phyloP scores from a whole-genome alignment of 2,329 filamentous ascomycete species.

The Penicillium fuscoglaucum region DNA sequence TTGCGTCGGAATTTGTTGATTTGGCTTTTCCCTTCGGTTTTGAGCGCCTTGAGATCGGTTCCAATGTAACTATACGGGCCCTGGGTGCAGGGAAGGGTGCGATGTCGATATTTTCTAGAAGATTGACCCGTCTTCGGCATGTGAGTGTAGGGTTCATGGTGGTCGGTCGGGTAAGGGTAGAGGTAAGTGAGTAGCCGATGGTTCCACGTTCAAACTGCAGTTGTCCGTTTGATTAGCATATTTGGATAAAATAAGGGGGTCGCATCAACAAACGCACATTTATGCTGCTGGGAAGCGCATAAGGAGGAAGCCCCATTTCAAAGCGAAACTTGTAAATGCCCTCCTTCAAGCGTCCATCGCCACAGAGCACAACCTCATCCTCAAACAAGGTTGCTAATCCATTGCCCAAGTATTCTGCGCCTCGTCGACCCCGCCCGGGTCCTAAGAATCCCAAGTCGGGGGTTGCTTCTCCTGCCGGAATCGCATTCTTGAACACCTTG shows the following conservation, averaged over 20 bases:
- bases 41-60: slow-evolving; percentile 74
- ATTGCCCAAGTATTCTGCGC: slow-evolving; percentile 61
- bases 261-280: slow-evolving; percentile 65
- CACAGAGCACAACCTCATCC: slow-evolving; percentile 64
- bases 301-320: slow-evolving; percentile 61
- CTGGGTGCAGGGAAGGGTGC: slow-evolving; percentile 72
- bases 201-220: slow-evolving; percentile 88
- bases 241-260: neutral
- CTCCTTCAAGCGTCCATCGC: slow-evolving; percentile 62
- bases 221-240: slow-evolving; percentile 7
- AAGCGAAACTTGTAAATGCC: slow-evolving; percentile 68
- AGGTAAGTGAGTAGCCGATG: slow-evolving; percentile 86
- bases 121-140: slow-evolving; percentile 76
- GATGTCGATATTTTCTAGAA: slow-evolving; percentile 83
- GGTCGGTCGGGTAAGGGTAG: slow-evolving; percentile 84
- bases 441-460: slow-evolving; percentile 53
- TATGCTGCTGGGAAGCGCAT: slow-evolving; percentile 76
- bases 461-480: slow-evolving; percentile 55
- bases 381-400: slow-evolving; percentile 65
- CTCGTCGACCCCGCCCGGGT: slow-evolving; percentile 54
- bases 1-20: slow-evolving; percentile 42
- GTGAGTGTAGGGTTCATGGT: slow-evolving; percentile 77
- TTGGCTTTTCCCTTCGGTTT: slow-evolving; percentile 59
- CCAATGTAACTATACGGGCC: slow-evolving; percentile 79
- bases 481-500: slow-evolving; percentile 64